Evolutionary conservation across 805 yeast genomes (phyloP), one percentile per base, ranked within the genome.

Genomic region (Saturnispora ahearnii): DNA sequence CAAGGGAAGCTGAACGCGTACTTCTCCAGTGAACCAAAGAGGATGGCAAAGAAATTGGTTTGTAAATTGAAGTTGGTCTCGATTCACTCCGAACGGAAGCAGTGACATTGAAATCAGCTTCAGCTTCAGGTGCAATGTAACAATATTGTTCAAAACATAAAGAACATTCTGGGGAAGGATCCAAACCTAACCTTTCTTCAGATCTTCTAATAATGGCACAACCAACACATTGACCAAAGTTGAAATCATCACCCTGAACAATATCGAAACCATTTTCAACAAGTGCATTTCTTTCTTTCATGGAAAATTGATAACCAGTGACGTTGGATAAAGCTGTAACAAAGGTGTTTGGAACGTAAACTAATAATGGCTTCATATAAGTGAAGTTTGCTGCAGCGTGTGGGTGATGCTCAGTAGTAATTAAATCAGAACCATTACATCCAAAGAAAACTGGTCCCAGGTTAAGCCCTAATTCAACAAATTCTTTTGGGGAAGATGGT

Each of bases 181-280:
- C 70, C 29, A 70, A 66, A 28, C 77, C 77, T 31, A 71, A 63
- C 58, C 87, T 73, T 66, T 87, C 91, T 61, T 81, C 82, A 31
- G 82, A 76, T 63, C 96, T 78, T 66, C 84, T 79, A 48, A 87
- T 73, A 42, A 87, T 75, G 7, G 95, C 95, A 72, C 96, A 87
- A 3, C 85, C 85, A 28, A 87, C 74, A 70, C 96, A 87, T 30
- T 79, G 73, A 29, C 77, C 72, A 81, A 87, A 87, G 37, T 84
- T 79, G 1, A 66, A 58, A 55, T 84, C 89, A 13, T 77, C 61
- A 18, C 88, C 77, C 1, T 89, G 73, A 9, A 81, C 78, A 22
- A 76, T 68, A 56, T 85, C 84, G 60, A 75, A 84, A 9, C 95
- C 96, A 62, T 87, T 87, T 52, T 69, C 62, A 51, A 87, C 74